Conservation (phyloP, 768 basidiomycete species). For the Boletus eberwhitei region DNA sequence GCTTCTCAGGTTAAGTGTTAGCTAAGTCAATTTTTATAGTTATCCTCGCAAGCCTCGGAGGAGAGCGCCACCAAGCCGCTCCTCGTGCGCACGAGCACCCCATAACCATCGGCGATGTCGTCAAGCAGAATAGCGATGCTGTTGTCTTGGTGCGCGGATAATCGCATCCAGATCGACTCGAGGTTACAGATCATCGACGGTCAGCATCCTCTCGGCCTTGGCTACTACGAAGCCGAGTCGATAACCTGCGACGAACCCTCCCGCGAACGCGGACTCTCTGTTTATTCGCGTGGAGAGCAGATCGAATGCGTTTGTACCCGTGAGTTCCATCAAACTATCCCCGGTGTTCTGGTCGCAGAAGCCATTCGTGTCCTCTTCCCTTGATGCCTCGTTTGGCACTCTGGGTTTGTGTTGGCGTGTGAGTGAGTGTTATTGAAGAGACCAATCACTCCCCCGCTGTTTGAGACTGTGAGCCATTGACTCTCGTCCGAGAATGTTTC, state of each 20-base stretch:
- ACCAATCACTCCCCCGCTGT: not conserved
- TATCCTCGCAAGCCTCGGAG: slow-evolving; percentile 21
- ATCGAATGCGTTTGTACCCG: slow-evolving; percentile 25
- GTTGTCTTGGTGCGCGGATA: slow-evolving; percentile 48
- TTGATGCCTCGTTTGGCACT: not conserved
- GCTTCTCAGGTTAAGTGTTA: slow-evolving; percentile 7
- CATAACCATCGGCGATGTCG: slow-evolving; percentile 18
- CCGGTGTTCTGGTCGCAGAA: slow-evolving; percentile 8
- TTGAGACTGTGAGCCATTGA: not conserved
- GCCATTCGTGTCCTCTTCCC: not conserved
- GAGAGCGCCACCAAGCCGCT: slow-evolving; percentile 5
- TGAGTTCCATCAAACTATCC: slow-evolving; percentile 22
- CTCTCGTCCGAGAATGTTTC: too few relatives aligned
- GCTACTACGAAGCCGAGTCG: not conserved
- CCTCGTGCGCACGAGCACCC: not conserved
- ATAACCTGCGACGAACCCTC: slow-evolving; percentile 7
- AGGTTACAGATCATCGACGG: slow-evolving; percentile 36
- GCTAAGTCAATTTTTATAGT: slow-evolving; percentile 26
- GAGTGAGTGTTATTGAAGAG: not conserved
- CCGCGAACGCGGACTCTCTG: slow-evolving; percentile 18
- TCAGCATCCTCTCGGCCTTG: not conserved
- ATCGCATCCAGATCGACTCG: slow-evolving; percentile 45
- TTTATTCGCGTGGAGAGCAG: slow-evolving; percentile 21
- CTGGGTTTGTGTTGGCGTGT: not conserved
- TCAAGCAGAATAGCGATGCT: slow-evolving; percentile 23